Conservation (phyloP, 2,329 filamentous ascomycete species). For the Metarhizium album region DNA sequence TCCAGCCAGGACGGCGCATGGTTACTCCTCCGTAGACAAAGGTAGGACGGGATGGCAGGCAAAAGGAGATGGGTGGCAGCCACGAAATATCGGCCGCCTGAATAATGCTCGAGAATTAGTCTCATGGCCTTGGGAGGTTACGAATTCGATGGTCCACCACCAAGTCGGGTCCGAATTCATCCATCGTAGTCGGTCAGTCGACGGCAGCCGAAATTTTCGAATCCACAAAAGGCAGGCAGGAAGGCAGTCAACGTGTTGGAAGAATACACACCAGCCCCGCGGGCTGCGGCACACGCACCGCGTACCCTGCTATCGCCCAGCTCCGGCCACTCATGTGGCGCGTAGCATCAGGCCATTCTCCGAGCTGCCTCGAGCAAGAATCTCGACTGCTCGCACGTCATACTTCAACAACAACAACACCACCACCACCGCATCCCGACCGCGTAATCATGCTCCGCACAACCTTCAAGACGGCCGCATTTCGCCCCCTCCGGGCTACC, state of each 20-base stretch:
- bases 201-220: background rate
- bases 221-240: background rate
- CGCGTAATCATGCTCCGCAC: conserved; percentile 54
- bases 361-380: background rate
- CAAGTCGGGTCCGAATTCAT: too few species aligned
- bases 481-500: conserved; percentile 43
- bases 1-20: too few species aligned
- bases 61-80: too few species aligned
- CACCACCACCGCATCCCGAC: conserved; percentile 7
- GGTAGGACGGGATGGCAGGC: too few species aligned
- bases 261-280: background rate
- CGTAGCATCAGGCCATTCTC: conserved; percentile 1
- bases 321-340: background rate
- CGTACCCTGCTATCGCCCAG: background rate
- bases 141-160: too few species aligned
- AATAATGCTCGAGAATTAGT: too few species aligned
- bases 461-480: conserved; percentile 43
- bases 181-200: too few species aligned
- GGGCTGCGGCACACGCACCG: background rate
- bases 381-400: conserved; percentile 5
- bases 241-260: background rate
- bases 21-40: too few species aligned
- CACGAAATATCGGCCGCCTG: too few species aligned
- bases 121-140: too few species aligned
- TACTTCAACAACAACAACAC: conserved; percentile 3